Percentiles rank a stretch among this genome's conserved stretches.
phyloP scores from a whole-genome alignment of 176 grass and related monocot genomes.

The Bonia amplexicaulis region DNA sequence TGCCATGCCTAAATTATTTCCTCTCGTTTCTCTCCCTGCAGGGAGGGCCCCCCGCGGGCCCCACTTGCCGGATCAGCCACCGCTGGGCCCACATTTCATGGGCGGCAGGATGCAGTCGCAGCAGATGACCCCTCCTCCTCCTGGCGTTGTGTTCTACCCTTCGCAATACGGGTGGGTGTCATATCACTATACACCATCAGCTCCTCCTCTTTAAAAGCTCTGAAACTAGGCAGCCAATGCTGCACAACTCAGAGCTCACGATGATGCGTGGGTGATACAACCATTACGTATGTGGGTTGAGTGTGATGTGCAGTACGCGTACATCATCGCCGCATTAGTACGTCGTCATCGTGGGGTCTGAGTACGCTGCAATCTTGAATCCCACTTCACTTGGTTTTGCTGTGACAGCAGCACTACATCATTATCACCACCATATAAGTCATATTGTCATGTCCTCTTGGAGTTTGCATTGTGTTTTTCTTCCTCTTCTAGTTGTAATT shows the following conservation, averaged over 20 bases:
- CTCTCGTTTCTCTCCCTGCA: background rate
- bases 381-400: background rate
- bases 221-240: background rate
- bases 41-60: constrained; percentile 33
- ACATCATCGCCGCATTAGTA: background rate
- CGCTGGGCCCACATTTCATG: constrained; percentile 9
- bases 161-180: constrained; percentile 53
- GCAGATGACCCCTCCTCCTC: constrained; percentile 26
- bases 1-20: constrained; percentile 15
- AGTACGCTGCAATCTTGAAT: background rate
- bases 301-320: background rate
- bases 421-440: background rate
- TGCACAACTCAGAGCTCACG: background rate
- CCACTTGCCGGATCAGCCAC: constrained; percentile 33
- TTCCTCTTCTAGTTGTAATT: background rate
- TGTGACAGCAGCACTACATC: background rate
- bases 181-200: background rate
- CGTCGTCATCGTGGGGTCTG: constrained; percentile 26
- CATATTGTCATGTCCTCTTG: background rate
- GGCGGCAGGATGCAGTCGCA: constrained; percentile 43
- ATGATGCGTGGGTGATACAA: background rate
- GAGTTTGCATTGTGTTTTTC: background rate
- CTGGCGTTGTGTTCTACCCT: constrained; percentile 35
- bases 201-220: background rate
- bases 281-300: background rate